phyloP scores from a whole-genome alignment of 192 early-diverging fungal genomes.

The Chytriomyces hyalinus region DNA sequence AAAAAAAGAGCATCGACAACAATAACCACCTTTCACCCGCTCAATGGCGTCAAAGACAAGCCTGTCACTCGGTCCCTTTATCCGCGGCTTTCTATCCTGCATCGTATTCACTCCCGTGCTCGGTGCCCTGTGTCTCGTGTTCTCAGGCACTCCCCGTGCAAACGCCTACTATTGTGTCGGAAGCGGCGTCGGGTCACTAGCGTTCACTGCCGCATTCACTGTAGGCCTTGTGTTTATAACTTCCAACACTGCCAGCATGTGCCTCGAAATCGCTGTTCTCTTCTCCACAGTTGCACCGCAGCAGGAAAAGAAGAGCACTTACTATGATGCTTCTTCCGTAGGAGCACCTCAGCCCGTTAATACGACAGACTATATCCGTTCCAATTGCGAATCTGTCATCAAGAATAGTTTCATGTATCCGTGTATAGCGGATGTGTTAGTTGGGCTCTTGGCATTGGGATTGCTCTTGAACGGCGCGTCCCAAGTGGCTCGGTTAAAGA shows the following conservation, averaged over 20 bases:
- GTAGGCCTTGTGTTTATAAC: background rate
- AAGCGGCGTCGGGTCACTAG: background rate
- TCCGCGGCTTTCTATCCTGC: background rate
- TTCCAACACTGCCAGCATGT: background rate
- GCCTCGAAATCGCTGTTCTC: background rate
- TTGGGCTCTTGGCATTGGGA: background rate
- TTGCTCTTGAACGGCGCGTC: background rate
- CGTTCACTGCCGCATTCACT: background rate
- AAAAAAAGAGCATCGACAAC: no score
- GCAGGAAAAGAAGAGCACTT: background rate
- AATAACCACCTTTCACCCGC: background rate
- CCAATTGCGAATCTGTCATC: background rate
- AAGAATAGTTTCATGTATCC: background rate
- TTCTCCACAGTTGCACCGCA: background rate
- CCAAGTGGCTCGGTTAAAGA: background rate
- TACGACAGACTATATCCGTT: background rate
- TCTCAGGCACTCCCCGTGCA: background rate
- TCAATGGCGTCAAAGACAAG: background rate
- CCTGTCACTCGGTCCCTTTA: background rate
- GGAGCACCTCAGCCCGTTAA: background rate
- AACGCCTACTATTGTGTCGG: background rate
- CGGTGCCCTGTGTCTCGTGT: background rate
- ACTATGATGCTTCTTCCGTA: no score
- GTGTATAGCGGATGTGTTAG: background rate
- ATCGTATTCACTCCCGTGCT: background rate